phyloP scores from a whole-genome alignment of 2,329 filamentous ascomycete species.

The Aureobasidium leucospermi region DNA sequence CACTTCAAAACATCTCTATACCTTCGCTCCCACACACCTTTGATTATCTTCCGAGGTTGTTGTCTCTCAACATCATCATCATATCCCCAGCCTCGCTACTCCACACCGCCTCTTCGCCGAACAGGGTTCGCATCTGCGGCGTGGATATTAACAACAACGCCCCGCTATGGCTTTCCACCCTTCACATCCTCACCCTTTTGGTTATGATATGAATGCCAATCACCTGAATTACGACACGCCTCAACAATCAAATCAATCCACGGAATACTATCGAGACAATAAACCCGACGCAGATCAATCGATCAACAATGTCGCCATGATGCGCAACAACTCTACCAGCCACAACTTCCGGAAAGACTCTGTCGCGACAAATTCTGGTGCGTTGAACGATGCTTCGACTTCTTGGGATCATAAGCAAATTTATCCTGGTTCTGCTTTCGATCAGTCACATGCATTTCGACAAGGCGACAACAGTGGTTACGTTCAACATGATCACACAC shows the following conservation, averaged over 20 bases:
- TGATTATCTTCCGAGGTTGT: not conserved
- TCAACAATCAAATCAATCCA: not conserved
- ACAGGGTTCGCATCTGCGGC: not conserved
- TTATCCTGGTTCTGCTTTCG: conserved; percentile 18
- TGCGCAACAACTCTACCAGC: conserved; percentile 19
- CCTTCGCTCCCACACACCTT: not conserved
- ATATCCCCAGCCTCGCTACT: not conserved
- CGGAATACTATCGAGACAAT: not conserved
- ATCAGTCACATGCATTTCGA: conserved; percentile 9
- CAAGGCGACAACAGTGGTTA: conserved; percentile 8
- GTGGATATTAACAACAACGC: not conserved
- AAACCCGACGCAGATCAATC: not conserved
- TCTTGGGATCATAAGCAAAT: conserved; percentile 24
- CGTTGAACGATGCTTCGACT: conserved; percentile 21
- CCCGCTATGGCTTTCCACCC: conserved; percentile 4
- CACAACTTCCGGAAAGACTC: conserved; percentile 26
- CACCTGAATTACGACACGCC: not conserved
- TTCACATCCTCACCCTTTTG: conserved; percentile 1
- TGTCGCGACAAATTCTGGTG: conserved; percentile 25
- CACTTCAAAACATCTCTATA: not conserved
- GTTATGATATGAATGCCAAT: conserved; percentile 4
- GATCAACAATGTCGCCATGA: conserved; percentile 21
- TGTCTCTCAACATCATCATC: not conserved
- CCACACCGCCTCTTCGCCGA: conserved; percentile 4
- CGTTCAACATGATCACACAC: not conserved